Evolutionary conservation across 192 early-diverging fungal species (phyloP).

Genomic region (Glomus cerebriforme): DNA sequence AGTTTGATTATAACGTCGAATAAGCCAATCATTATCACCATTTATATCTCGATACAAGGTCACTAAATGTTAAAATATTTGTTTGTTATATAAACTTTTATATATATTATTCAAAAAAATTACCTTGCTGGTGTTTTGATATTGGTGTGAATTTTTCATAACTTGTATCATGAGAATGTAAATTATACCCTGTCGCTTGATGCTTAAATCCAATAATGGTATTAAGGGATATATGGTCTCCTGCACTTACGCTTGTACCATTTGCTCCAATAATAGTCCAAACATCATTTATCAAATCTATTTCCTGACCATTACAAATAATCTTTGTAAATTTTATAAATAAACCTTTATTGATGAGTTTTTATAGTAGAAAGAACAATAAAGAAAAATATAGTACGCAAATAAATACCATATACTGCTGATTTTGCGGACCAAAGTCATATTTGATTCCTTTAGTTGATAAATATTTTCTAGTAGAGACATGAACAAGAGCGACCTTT

Average conservation of each 20-base stretch:
- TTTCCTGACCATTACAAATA: neutral
- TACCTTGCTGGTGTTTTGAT: slow-evolving; percentile 11
- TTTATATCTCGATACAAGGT: neutral
- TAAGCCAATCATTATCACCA: neutral
- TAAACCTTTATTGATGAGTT: neutral
- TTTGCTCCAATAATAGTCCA: neutral
- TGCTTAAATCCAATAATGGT: slow-evolving; percentile 9
- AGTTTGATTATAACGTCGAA: neutral
- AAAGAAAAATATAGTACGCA: neutral
- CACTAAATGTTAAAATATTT: neutral
- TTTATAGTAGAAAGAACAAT: neutral
- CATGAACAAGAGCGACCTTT: too few relatives aligned
- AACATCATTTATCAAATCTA: too few relatives aligned
- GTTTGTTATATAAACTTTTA: neutral
- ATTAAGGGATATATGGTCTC: neutral
- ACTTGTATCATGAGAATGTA: neutral
- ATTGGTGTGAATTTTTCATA: neutral
- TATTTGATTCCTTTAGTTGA: neutral
- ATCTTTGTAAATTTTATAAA: neutral
- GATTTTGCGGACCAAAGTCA: neutral
- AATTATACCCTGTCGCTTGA: neutral
- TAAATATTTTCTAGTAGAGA: too few relatives aligned
- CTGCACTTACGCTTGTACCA: neutral
- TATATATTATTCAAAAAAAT: neutral
- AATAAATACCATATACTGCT: neutral